A percentile compares a stretch with the other conserved stretches of the same genome.
Conservation (phyloP, 1,284 basidiomycete genomes). For the Apiotrichum gracile region DNA sequence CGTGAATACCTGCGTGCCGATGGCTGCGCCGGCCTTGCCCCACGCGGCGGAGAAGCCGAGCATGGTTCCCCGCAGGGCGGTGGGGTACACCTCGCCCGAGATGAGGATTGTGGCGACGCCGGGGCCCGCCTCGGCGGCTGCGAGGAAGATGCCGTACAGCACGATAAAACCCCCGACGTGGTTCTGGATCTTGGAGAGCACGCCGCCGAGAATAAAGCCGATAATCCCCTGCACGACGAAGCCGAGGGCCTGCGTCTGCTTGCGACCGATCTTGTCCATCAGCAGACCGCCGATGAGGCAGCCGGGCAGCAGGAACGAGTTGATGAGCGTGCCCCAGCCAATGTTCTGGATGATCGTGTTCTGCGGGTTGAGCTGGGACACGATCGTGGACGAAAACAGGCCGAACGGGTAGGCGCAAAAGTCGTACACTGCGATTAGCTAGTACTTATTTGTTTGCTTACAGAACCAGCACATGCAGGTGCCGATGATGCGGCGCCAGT, state of each 20-base stretch:
- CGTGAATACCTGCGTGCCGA: slow-evolving; percentile 44
- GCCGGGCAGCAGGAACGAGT: slow-evolving; percentile 50
- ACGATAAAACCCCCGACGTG: slow-evolving; percentile 16
- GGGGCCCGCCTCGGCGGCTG: slow-evolving; percentile 15
- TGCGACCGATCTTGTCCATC: slow-evolving; percentile 60
- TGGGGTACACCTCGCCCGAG: slow-evolving; percentile 55
- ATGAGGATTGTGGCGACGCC: slow-evolving; percentile 46
- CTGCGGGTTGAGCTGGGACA: slow-evolving; percentile 53
- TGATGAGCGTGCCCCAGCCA: slow-evolving; percentile 31
- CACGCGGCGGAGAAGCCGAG: slow-evolving; percentile 60
- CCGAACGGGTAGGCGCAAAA: slow-evolving; percentile 55
- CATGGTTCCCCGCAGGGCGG: slow-evolving; percentile 61
- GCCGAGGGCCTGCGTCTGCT: slow-evolving; percentile 48
- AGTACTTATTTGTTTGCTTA: not conserved
- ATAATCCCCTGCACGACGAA: slow-evolving; percentile 14
- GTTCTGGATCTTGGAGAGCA: slow-evolving; percentile 15
- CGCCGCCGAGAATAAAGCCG: slow-evolving; percentile 17
- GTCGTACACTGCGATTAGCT: slow-evolving; percentile 51
- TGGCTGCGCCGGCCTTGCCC: slow-evolving; percentile 60
- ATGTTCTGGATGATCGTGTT: slow-evolving; percentile 41
- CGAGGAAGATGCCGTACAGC: slow-evolving; percentile 20
- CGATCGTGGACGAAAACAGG: slow-evolving; percentile 61
- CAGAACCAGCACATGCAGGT: slow-evolving; percentile 50
- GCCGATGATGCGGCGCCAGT: slow-evolving; percentile 63
- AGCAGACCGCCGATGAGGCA: slow-evolving; percentile 70